A percentile compares a stretch with the other conserved stretches of the same genome.
Evolutionary conservation across 495 filamentous ascomycete genomes (phyloP).

Genomic region (Penicillium egyptiacum): DNA sequence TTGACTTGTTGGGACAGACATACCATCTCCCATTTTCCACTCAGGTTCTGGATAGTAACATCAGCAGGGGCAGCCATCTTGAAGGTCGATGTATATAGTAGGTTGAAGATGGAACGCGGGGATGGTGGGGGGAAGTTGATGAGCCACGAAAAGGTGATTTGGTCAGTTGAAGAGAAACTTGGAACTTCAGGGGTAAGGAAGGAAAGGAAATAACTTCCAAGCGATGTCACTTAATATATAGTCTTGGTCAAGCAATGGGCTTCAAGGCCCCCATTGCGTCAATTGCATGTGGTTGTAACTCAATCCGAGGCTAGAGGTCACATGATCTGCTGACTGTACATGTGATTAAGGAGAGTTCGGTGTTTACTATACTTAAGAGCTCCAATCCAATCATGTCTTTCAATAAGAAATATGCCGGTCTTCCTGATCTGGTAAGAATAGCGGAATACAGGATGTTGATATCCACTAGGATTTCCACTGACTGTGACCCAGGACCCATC

Average conservation of each 20-base stretch:
- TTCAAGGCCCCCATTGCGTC: neutral
- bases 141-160: neutral
- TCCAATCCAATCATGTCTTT: conserved; percentile 41
- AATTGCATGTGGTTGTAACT: conserved; percentile 12
- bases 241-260: neutral
- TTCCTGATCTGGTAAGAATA: conserved; percentile 75
- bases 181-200: neutral
- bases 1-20: conserved; percentile 25
- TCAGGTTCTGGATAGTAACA: conserved; percentile 70
- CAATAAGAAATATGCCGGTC: conserved; percentile 74
- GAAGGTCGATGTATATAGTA: conserved; percentile 18
- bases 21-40: conserved; percentile 80
- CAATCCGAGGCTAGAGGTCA: conserved; percentile 29
- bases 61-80: conserved; percentile 81
- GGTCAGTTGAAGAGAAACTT: neutral
- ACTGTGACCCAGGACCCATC: conserved; percentile 66
- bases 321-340: conserved; percentile 22
- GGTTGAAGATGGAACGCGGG: conserved; percentile 15
- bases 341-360: conserved; percentile 1
- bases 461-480: conserved; percentile 6
- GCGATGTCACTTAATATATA: neutral
- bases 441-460: neutral
- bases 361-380: conserved; percentile 13
- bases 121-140: conserved; percentile 14
- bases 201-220: neutral